Evolutionary conservation across 768 basidiomycete species (phyloP).

Genomic region (Crassisporium funariophilum): DNA sequence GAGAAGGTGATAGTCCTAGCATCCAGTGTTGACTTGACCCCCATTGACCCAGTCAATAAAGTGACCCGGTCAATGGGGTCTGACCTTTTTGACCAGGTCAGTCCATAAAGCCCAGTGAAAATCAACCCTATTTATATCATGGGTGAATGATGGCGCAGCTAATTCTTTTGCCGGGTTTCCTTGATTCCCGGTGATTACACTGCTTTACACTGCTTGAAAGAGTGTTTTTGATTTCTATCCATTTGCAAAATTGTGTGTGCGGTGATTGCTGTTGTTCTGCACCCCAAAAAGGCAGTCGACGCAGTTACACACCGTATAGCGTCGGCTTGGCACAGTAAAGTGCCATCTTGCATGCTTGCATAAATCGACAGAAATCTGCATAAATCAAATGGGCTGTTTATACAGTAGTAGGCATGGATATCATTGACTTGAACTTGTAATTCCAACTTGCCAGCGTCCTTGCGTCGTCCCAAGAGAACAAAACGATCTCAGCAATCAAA

Average conservation of each 20-base stretch:
- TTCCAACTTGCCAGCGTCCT: slow-evolving; percentile 5
- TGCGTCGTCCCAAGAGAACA: no score
- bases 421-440: neutral
- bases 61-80: no score
- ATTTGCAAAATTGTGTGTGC: slow-evolving; percentile 4
- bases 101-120: no score
- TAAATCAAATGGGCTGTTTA: neutral
- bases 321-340: neutral
- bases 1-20: no score
- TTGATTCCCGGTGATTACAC: no score
- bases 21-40: no score
- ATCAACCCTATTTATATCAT: slow-evolving; percentile 1
- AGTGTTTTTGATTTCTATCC: neutral
- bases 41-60: no score
- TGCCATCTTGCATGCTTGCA: neutral
- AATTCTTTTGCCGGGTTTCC: slow-evolving; percentile 5
- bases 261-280: slow-evolving; percentile 2
- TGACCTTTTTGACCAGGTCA: no score
- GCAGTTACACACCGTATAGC: neutral
- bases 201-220: slow-evolving; percentile 4
- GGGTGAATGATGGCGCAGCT: no score
- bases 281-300: no score
- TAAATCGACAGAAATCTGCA: slow-evolving; percentile 7
- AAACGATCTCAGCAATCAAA: neutral
- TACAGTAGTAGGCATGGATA: neutral